Evolutionary conservation across 345 rosid genomes (phyloP).

Genomic region (Orychophragmus violaceus): DNA sequence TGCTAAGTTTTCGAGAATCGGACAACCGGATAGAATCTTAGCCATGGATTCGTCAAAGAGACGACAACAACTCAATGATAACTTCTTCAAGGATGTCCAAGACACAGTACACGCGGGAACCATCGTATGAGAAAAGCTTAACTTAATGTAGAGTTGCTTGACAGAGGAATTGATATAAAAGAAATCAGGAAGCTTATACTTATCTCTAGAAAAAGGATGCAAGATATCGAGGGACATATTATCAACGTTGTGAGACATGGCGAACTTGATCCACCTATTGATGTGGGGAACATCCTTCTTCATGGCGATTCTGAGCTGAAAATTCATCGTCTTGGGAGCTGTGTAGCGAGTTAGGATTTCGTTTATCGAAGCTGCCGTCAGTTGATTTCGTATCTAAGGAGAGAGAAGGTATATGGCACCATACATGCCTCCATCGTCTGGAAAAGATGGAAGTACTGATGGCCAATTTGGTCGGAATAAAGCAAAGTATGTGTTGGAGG

Average conservation of each 20-base stretch:
- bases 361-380: neutral
- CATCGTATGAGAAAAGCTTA: neutral
- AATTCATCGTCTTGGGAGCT: neutral
- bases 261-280: neutral
- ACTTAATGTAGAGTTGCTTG: neutral
- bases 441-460: neutral
- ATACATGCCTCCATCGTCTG: neutral
- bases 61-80: neutral
- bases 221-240: neutral
- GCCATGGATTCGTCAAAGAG: neutral
- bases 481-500: neutral
- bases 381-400: neutral
- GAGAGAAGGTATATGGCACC: neutral
- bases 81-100: neutral
- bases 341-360: neutral
- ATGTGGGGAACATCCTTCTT: neutral
- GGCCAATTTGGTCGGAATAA: neutral
- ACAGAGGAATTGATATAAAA: neutral
- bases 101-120: neutral
- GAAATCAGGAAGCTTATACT: neutral
- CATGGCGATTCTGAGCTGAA: neutral
- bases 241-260: slow-evolving; percentile 1
- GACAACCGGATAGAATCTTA: slow-evolving; percentile 7
- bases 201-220: accelerated
- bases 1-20: neutral